Percentiles rank a stretch among this genome's conserved stretches.
phyloP scores from a whole-genome alignment of 805 yeast genomes.

The Zygoascus tannicola region DNA sequence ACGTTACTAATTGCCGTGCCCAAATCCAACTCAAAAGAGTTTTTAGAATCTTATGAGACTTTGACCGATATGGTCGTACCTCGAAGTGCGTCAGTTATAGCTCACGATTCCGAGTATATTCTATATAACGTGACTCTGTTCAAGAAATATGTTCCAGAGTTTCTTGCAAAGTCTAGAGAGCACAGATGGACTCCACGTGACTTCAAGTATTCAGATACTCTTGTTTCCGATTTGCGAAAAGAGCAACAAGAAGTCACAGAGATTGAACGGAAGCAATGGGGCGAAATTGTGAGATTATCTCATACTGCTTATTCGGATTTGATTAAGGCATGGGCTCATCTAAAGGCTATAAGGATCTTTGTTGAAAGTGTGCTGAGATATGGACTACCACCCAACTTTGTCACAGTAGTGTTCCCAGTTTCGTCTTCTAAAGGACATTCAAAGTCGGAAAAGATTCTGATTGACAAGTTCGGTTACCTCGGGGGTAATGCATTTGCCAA shows the following conservation, averaged over 20 bases:
- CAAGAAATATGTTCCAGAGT: constrained; percentile 67
- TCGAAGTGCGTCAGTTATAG: constrained; percentile 64
- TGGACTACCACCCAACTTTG: constrained; percentile 90
- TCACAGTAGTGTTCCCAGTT: constrained; percentile 35
- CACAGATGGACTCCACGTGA: constrained; percentile 89
- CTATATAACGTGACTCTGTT: constrained; percentile 76
- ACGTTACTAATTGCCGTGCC: constrained; percentile 90
- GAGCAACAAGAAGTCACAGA: constrained; percentile 72
- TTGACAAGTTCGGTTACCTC: constrained; percentile 72
- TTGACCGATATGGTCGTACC: constrained; percentile 81
- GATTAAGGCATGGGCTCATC: constrained; percentile 78
- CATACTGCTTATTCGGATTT: constrained; percentile 87
- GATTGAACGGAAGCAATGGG: constrained; percentile 57
- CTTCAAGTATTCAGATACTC: constrained; percentile 73
- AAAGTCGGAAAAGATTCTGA: constrained; percentile 59
- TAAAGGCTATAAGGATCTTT: constrained; percentile 76
- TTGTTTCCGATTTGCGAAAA: constrained; percentile 58
- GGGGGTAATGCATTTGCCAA: constrained; percentile 81
- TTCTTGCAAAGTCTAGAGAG: constrained; percentile 66
- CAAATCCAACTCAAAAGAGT: constrained; percentile 47
- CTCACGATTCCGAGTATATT: constrained; percentile 63
- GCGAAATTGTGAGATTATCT: constrained; percentile 73
- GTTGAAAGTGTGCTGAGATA: constrained; percentile 92
- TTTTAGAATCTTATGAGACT: constrained; percentile 64
- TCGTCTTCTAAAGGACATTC: constrained; percentile 36